These are phyloP conservation scores for Aureobasidium sp. DNA, from an alignment of 2,329 filamentous ascomycete species.

Conservation along the genomic window DNA sequence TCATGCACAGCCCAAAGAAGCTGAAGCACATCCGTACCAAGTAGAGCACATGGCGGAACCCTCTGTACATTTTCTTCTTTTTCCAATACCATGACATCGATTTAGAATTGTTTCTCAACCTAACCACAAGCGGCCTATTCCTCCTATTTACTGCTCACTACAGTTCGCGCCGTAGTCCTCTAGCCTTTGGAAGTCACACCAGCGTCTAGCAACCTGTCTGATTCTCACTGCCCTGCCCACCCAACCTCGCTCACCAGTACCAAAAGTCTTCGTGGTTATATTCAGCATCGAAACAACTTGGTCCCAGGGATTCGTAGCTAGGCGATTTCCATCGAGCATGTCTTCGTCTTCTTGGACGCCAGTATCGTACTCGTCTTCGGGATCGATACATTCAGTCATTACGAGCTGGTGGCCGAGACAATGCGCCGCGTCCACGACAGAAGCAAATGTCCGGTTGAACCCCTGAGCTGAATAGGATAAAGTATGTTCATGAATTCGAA, in stretches of 20 bases:
- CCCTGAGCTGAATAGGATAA: constrained; percentile 72
- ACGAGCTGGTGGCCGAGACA: constrained; percentile 29
- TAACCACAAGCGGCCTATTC: neutral
- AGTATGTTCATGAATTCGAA: constrained; percentile 58
- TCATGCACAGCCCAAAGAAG: constrained; percentile 75
- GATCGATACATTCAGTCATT: constrained; percentile 33
- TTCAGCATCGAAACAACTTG: constrained; percentile 41
- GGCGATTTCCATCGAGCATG: neutral
- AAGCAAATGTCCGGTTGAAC: constrained; percentile 53
- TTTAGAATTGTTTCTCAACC: neutral
- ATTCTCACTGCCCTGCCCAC: constrained; percentile 41
- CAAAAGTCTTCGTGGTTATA: constrained; percentile 35
- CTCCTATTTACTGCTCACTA: neutral
- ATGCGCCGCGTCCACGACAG: constrained; percentile 53
- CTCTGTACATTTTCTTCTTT: constrained; percentile 10
- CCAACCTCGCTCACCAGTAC: constrained; percentile 35
- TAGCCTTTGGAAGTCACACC: constrained; percentile 31
- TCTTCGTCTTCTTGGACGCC: neutral
- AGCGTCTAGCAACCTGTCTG: constrained; percentile 35
- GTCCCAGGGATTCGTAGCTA: constrained; percentile 31
- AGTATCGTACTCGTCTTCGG: constrained; percentile 4
- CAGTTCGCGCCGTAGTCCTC: neutral
- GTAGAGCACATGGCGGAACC: constrained; percentile 37
- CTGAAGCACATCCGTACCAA: constrained; percentile 76
- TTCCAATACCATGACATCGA: constrained; percentile 12